Evolutionary conservation across 208 protist genomes (phyloP), one percentile per base, ranked within the genome.

Genomic region (Leptomonas seymouri): DNA sequence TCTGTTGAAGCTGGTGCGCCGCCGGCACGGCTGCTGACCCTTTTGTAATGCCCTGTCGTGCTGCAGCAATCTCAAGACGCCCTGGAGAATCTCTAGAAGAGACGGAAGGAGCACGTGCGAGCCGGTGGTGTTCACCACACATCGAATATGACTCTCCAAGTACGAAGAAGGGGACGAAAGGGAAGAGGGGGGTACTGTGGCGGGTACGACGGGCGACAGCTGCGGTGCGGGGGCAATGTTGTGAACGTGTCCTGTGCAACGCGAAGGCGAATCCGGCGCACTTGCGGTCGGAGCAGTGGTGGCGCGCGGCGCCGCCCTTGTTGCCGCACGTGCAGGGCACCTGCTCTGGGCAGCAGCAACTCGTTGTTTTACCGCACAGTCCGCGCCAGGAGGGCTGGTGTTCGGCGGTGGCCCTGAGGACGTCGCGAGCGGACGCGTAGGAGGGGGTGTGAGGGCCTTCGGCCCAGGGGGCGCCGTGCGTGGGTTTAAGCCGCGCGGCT

Each of bases 21-120:
- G 67, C 5, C 57, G 74, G 21, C 67, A 57, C 56, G 67, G 74
- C 28, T 69, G 66, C 56, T 70, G 68, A 18, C 74, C 74, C 34
- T 71, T 73, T 16, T 53, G 55, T 49, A 71, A 67, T 1, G 56
- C 46, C 1, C 67, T 31, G 14, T 73, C 62, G 20, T 73, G 62
- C 63, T 74, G 66, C 5, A 80, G 57, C 20, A 28, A 36, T 8
- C 74, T 67, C 45, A 80, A 42, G 0, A 67, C 71, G 15, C 42
- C 27, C 18, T 30, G 63, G 0, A 77, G 58, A 27, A 77, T 67
- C 12, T 28, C 49, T 3, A 71, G 64, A 16, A 77, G 41, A 0
- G 63, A 50, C 14, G 58, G 39, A 9, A 62, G 46, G 21, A 77
- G 44, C 6, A 55, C 48, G 2, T 57, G 48, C 1, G 64, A 28